Evolutionary conservation across 805 yeast genomes (phyloP), one percentile per base, ranked within the genome.

Genomic region (Schwanniomyces vanrijiae): DNA sequence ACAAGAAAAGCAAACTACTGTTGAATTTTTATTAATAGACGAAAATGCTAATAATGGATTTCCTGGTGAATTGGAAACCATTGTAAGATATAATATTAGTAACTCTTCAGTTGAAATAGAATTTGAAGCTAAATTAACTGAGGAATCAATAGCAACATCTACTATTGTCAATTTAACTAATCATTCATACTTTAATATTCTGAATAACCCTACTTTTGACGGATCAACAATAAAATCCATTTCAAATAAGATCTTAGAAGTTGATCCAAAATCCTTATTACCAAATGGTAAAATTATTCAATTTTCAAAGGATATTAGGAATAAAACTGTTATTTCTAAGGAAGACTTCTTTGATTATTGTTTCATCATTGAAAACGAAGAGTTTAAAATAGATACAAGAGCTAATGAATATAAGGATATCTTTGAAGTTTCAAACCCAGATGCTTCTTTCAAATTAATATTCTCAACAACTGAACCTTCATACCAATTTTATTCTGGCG

Each of bases 401-500:
- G n/a, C 46, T 5, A 44, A 51, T 3, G 60, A 60, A 16, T 59
- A 77, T 49, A 61, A 55, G 40, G 52, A 65, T 21, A 65, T 81
- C 20, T 62, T 75, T 26, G 72, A 68, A 53, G 79, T 81, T 8
- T 60, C 60, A 21, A 76, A 77, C 53, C 78, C 82, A 13, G 65
- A 64, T 19, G 64, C 82, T 3, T 61, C 66, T 6, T 56, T 76
- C 42, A 64, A 67, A 40, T 56, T 84, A 34, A 61, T 62, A 18
- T 76, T 78, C 7, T 56, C 61, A 14, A 70, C 86, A 6, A 84
- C 89, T 3, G 90, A 84, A 48, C 90, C 89, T 5, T 67, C 82
- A 2, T 82, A 80, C 69, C 88, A 83, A 61, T 68, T 84, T 35
- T 84, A 83, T 63, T 82, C 88, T 25, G 87, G 86, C 19, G 83